Evolutionary conservation across 2,329 filamentous ascomycete species (phyloP), one percentile per base, ranked within the genome.

Genomic region (Cladobotryum protrusum): DNA sequence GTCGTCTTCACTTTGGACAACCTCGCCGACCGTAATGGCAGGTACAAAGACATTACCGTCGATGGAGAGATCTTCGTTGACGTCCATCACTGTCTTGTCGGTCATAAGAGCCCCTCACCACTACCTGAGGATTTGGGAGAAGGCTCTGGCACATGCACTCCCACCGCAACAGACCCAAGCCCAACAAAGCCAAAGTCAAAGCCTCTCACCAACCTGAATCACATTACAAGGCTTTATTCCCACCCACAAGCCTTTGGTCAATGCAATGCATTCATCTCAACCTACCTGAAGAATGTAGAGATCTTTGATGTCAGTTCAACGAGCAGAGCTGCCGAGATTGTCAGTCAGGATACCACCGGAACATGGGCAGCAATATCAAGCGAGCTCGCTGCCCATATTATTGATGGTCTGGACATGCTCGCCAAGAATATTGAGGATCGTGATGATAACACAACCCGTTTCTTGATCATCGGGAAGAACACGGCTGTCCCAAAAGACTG

Each of bases 161-260:
- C 77, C n/a, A 79, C 76, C 9, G 65, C 64, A 13, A 64, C 63
- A 15, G 67, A 69, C 41, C 77, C 76, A 3, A 63, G 61, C 40
- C 74, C 73, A 14, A 59, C 60, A n/a, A 69, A 68, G 57, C 74
- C 75, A 20, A 67, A 68, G 54, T 66, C 72, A 36, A 68, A 68
- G 55, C 81, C 83, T 3, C 59, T 77, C 36, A 60, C 64, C 46
- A 70, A 72, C 55, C 67, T 91, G 54, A 67, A 71, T 49, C 76
- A 85, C 58, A 78, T 97, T 61, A 79, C 77, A 58, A 85, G 85
- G 61, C 69, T 99, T 37, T 95, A 96, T 72, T 93, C 89, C 19
- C 93, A 99, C 68, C 91, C 92, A 9, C 93, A 99, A 69, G 93
- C 90, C 24, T 96, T 93, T 75, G 90, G 90, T 20, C 93, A 99